Percentiles rank a stretch among this genome's conserved stretches.
These are phyloP conservation scores for Vachellia pachyceras DNA, from an alignment of 306 rosid genomes.

Conservation along the genomic window DNA sequence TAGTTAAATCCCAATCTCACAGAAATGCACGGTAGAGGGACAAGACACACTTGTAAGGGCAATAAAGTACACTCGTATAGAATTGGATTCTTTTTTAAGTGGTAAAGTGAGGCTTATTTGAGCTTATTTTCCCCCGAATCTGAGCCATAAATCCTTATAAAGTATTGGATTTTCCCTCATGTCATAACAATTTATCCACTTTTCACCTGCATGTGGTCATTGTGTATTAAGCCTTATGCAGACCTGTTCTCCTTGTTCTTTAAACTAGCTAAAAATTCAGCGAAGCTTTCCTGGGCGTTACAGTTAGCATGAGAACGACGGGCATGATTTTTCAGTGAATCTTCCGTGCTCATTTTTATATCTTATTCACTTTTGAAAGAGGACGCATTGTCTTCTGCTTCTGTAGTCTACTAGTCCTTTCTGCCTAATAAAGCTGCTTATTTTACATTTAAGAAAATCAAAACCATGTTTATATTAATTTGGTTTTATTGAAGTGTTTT, in stretches of 20 bases:
- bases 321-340: not conserved
- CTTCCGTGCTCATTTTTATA: constrained; percentile 7
- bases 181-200: too few relatives aligned
- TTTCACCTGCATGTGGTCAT: not conserved
- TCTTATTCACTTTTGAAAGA: constrained; percentile 1
- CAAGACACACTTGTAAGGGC: not conserved
- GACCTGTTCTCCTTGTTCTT: not conserved
- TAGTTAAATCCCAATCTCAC: not conserved
- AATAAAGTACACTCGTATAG: not conserved
- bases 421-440: constrained; percentile 5
- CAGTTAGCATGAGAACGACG: constrained; percentile 16
- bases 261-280: not conserved
- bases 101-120: not conserved
- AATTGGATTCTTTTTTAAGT: not conserved
- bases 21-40: not conserved
- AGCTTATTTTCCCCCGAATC: not conserved
- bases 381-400: constrained; percentile 1
- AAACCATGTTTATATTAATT: not conserved
- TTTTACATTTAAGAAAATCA: constrained; percentile 13
- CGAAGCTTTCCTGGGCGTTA: not conserved
- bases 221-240: not conserved
- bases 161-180: too few relatives aligned
- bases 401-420: constrained; percentile 25
- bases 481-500: not conserved
- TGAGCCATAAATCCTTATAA: too few relatives aligned